Evolutionary conservation across 306 rosid species (phyloP).

Genomic region (Lithocarpus polystachyus): DNA sequence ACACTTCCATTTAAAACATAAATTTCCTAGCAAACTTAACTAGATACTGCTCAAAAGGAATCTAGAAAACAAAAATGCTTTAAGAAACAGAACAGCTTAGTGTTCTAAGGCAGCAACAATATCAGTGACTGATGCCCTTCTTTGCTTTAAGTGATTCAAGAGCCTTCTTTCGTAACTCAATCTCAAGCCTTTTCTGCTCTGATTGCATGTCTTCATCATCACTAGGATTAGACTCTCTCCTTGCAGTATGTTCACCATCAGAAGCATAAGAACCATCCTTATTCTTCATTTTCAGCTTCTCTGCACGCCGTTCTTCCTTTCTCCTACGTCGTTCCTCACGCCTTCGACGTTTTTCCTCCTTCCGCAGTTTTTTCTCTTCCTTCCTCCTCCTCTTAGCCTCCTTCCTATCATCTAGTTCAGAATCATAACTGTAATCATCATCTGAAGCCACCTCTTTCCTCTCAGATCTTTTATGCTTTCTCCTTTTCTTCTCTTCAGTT

Average conservation of each 20-base stretch:
- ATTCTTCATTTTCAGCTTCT: conserved; percentile 69
- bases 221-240: conserved; percentile 45
- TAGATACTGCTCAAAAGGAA: conserved; percentile 6
- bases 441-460: conserved; percentile 57
- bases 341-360: conserved; percentile 79
- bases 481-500: conserved; percentile 56
- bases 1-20: conserved; percentile 15
- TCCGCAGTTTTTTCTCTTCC: conserved; percentile 77
- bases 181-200: conserved; percentile 80
- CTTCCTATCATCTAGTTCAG: conserved; percentile 72
- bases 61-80: neutral
- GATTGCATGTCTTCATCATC: conserved; percentile 48
- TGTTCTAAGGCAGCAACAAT: conserved; percentile 13
- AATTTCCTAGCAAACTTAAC: conserved; percentile 28
- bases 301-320: conserved; percentile 75
- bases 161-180: conserved; percentile 90
- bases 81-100: neutral
- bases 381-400: conserved; percentile 76
- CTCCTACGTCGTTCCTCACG: conserved; percentile 75
- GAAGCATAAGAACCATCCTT: conserved; percentile 48
- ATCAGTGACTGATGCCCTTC: conserved; percentile 42
- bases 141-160: conserved; percentile 73
- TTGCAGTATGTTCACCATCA: conserved; percentile 47
- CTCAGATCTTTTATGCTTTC: conserved; percentile 78
- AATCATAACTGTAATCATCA: conserved; percentile 62